Evolutionary conservation across 2,329 filamentous ascomycete species (phyloP).

Genomic region (Gaeumannomyces tritici): DNA sequence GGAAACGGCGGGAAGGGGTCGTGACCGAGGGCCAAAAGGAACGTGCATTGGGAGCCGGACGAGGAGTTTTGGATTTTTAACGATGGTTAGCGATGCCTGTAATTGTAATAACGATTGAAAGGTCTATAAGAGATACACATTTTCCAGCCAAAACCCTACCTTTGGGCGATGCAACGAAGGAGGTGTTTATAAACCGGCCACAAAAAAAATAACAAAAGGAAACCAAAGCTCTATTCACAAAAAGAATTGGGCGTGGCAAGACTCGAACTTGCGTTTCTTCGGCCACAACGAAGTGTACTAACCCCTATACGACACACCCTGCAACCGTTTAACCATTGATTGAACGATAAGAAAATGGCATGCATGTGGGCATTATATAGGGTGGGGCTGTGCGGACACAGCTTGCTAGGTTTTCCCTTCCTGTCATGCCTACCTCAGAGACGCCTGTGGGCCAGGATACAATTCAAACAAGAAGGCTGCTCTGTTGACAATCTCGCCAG

Average conservation of each 20-base stretch:
- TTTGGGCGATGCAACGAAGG: too few relatives aligned
- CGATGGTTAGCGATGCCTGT: background rate
- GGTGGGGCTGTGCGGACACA: too few relatives aligned
- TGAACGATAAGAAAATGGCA: background rate
- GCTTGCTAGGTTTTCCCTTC: too few relatives aligned
- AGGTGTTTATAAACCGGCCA: too few relatives aligned
- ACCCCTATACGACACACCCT: slow-evolving; percentile 6
- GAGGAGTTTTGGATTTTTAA: background rate
- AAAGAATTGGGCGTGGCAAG: slow-evolving; percentile 6
- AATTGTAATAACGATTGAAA: background rate
- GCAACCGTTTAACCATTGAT: background rate
- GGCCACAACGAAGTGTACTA: slow-evolving; percentile 6
- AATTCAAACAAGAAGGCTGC: too few relatives aligned
- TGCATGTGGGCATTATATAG: too few relatives aligned
- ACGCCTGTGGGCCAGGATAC: too few relatives aligned
- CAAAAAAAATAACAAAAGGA: background rate
- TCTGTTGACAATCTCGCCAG: too few relatives aligned
- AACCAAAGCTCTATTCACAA: background rate
- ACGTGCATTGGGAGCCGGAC: slow-evolving; percentile 1
- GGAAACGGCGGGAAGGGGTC: background rate
- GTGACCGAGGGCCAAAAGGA: background rate
- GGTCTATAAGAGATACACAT: too few relatives aligned
- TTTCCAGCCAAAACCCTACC: too few relatives aligned
- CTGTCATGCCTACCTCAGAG: too few relatives aligned
- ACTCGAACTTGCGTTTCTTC: slow-evolving; percentile 5